Evolutionary conservation across 768 basidiomycete genomes (phyloP).

Genomic region (Tulasnella sp.): DNA sequence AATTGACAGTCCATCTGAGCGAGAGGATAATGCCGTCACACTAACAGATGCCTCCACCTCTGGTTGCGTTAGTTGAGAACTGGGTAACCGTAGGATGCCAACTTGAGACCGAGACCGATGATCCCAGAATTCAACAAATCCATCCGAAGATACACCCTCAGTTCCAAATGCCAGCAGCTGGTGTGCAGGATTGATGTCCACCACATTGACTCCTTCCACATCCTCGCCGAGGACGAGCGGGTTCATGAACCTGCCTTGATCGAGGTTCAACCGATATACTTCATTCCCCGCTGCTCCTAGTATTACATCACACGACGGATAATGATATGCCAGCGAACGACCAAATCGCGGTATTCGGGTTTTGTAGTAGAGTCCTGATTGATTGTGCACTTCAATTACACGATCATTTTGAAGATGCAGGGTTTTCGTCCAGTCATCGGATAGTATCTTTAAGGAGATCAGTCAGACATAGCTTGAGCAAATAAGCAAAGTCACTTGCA

Average conservation of each 20-base stretch:
- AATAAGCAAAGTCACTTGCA: conserved; percentile 50
- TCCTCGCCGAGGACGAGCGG: conserved; percentile 51
- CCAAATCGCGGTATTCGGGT: conserved; percentile 93
- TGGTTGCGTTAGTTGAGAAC: conserved; percentile 29
- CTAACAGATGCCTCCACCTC: conserved; percentile 29
- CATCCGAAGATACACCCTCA: conserved; percentile 47
- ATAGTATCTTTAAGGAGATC: conserved; percentile 52
- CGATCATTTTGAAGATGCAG: conserved; percentile 92
- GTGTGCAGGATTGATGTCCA: conserved; percentile 89
- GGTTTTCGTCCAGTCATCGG: conserved; percentile 98
- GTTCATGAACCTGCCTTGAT: conserved; percentile 84
- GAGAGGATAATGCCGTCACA: conserved; percentile 75
- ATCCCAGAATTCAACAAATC: conserved; percentile 94
- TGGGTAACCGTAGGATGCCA: conserved; percentile 52
- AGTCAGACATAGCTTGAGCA: neutral
- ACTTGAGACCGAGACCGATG: conserved; percentile 67
- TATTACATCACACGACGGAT: conserved; percentile 83
- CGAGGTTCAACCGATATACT: conserved; percentile 86
- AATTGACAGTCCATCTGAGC: conserved; percentile 80
- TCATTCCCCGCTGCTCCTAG: conserved; percentile 75
- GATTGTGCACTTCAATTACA: conserved; percentile 88
- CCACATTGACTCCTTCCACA: conserved; percentile 73
- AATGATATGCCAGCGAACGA: conserved; percentile 83
- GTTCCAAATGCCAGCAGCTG: conserved; percentile 81
- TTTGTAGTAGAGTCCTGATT: conserved; percentile 82